Conservation (phyloP, 257 asterid species). For the Primulina tabacum region DNA sequence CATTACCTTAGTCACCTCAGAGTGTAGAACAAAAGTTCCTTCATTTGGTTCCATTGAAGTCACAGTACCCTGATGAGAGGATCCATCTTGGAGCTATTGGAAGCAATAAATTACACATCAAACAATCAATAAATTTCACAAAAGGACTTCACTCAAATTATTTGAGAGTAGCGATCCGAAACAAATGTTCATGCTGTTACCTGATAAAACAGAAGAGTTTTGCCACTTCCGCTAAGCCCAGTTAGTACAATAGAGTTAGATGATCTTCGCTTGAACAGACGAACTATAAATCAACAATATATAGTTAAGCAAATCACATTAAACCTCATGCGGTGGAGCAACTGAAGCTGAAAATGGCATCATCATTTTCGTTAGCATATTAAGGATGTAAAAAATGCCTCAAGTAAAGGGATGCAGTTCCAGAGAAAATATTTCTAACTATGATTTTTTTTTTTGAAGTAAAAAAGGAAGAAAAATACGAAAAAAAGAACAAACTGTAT, state of each 20-base stretch:
- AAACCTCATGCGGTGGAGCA: neutral
- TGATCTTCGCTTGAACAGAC: conserved; percentile 45
- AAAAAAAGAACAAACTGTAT: no score
- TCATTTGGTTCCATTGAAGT: conserved; percentile 91
- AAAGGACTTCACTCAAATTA: neutral
- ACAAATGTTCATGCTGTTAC: conserved; percentile 22
- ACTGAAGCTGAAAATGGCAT: neutral
- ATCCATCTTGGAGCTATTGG: conserved; percentile 78
- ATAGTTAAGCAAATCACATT: neutral
- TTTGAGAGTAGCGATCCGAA: neutral
- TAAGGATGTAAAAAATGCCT: neutral
- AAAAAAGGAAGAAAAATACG: neutral
- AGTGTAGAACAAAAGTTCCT: conserved; percentile 60
- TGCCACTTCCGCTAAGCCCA: conserved; percentile 81
- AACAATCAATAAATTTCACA: neutral
- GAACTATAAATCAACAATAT: conserved; percentile 42
- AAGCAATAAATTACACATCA: neutral
- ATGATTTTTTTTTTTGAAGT: neutral
- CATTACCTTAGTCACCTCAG: conserved; percentile 63
- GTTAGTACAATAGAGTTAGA: conserved; percentile 61
- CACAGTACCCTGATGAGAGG: conserved; percentile 82
- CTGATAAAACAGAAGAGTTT: conserved; percentile 67
- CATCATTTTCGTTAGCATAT: no score
- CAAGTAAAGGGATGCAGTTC: neutral
- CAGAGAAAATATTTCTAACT: neutral